Percentiles rank a stretch among this genome's conserved stretches.
Conservation (phyloP, 2,329 filamentous ascomycete species). For the Penicillium oxalicum region DNA sequence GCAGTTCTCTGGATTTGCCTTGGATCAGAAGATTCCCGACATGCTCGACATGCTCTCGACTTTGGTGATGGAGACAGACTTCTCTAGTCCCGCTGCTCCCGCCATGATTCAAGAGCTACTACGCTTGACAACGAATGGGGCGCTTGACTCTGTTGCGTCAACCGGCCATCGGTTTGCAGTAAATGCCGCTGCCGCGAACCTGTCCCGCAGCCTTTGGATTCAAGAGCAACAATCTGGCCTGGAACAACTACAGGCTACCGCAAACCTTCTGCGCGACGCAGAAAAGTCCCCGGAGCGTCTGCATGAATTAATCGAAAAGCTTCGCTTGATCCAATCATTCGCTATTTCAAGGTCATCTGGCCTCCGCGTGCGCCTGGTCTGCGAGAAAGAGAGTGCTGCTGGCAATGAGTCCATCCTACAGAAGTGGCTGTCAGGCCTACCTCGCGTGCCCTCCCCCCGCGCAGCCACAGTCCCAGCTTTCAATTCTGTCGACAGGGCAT, state of each 20-base stretch:
- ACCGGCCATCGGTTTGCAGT: constrained; percentile 84
- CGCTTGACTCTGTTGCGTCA: constrained; percentile 85
- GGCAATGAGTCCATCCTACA: constrained; percentile 66
- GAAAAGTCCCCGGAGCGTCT: constrained; percentile 64
- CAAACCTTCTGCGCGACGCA: constrained; percentile 62
- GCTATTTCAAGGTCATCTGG: constrained; percentile 62
- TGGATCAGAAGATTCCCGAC: constrained; percentile 82
- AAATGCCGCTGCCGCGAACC: constrained; percentile 71
- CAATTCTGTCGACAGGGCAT: constrained; percentile 57
- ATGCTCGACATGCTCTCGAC: constrained; percentile 84
- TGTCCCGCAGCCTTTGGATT: constrained; percentile 66
- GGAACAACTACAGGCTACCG: constrained; percentile 79
- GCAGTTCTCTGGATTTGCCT: constrained; percentile 74
- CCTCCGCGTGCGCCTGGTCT: constrained; percentile 78
- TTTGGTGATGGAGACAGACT: constrained; percentile 80
- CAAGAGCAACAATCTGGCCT: constrained; percentile 85
- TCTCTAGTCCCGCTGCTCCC: constrained; percentile 74
- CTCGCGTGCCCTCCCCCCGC: constrained; percentile 41
- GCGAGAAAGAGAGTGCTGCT: constrained; percentile 65
- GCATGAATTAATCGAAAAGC: constrained; percentile 68
- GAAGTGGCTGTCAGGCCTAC: constrained; percentile 62
- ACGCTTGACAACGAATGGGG: constrained; percentile 79
- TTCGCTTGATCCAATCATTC: constrained; percentile 77
- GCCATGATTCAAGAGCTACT: constrained; percentile 79
- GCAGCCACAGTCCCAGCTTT: constrained; percentile 20